These are phyloP conservation scores for Aspergillus sp. DNA, from an alignment of 2,329 filamentous ascomycete genomes.

Conservation along the genomic window DNA sequence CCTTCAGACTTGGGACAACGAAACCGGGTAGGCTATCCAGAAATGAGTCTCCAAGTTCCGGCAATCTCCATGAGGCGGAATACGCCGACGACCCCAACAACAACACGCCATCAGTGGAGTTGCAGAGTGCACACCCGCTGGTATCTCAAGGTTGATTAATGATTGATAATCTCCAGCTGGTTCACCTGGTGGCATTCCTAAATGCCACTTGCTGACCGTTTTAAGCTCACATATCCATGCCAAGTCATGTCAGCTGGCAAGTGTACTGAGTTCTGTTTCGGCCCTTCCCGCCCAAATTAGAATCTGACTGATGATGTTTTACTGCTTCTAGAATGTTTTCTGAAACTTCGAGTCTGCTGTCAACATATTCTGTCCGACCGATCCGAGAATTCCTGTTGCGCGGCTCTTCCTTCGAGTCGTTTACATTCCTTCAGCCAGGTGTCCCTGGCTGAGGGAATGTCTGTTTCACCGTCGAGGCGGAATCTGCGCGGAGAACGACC, in stretches of 20 bases:
- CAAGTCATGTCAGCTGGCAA: background rate
- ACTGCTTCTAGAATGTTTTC: slow-evolving; percentile 31
- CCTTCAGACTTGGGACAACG: background rate
- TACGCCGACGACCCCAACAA: background rate
- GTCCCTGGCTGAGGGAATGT: background rate
- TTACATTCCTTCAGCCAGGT: background rate
- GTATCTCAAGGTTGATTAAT: background rate
- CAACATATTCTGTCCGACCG: background rate
- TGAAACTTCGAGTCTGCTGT: slow-evolving; percentile 24
- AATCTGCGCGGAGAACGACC: background rate
- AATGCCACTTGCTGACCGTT: background rate
- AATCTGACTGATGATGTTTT: slow-evolving; percentile 1
- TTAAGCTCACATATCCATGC: background rate
- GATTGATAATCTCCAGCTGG: background rate
- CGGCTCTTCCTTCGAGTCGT: background rate
- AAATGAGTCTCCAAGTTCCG: background rate
- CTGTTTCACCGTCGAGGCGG: background rate
- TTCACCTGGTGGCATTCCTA: background rate
- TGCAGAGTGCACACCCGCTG: background rate
- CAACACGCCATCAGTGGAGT: background rate
- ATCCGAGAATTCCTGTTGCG: background rate
- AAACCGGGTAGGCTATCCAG: background rate
- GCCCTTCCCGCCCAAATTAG: background rate
- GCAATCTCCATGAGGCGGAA: background rate
- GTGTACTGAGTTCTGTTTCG: background rate